Base-by-base conservation (phyloP, 2,329 filamentous ascomycete genomes). In the Chrysoporthe austroafricana region DNA sequence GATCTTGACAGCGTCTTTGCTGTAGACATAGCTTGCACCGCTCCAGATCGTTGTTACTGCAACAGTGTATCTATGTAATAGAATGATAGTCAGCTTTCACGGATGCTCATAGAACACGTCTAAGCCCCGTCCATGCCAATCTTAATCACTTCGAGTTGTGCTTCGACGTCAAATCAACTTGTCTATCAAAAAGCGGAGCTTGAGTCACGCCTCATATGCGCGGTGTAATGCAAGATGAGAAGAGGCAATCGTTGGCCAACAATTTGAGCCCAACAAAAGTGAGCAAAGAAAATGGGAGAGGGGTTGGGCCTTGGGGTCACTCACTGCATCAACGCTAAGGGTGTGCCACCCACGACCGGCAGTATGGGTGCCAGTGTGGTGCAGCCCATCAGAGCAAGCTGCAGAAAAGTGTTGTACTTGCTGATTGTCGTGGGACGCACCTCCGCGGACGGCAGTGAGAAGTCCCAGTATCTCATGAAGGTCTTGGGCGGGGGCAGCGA, bases 401-500 rank as follows among this genome's bases (percentile, higher is more conserved):
- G 96, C 73, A 98, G 81, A 56, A 96, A 94, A 0, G 96, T 99
- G 79, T 99, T 99, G 79, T 94, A 90, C 82, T 96, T 96, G 79
- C 91, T 94, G 70, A 96, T 92, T 1, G 86, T 90, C 0, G 93
- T 96, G 0, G 93, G 93, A 69, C 88, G 90, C 6, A 96, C 93
- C 79, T 96, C 92, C 2, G 93, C 93, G 50, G 90, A 92, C 2
- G 93, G 96, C 16, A 99, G 85, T 3, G 92, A 95, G 76, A 99
- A 98, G 79, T 99, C 96, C 96, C 96, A 99, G 80, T 98, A 99
- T 21, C 96, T 85, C 21, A 86, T 81, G 79, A 97, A 92, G 0
- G 96, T 98, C 81, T 98, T 98, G 1, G 96, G 96, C 0, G 92
- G 90, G 0, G 96, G 96, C 6, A 99, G 85, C 2, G 93, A 96